Evolutionary conservation across 768 basidiomycete species (phyloP), one percentile per base, ranked within the genome.

Genomic region (Kwoniella europaea): DNA sequence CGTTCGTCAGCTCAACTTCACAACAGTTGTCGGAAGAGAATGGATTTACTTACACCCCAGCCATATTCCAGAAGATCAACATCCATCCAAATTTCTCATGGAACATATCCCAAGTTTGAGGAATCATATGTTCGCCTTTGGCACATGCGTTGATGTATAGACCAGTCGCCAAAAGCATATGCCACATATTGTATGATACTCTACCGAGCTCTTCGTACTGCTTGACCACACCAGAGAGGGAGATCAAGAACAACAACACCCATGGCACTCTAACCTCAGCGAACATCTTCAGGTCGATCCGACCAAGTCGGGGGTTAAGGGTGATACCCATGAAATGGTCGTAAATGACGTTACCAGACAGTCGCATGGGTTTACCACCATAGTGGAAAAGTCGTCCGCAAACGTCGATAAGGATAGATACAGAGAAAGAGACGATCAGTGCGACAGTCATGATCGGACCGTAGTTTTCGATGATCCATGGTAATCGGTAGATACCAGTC

Each of bases 211-310:
- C 86, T 77, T 98, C 94, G 82, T 97, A 96, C 82, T 99, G 97
- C 85, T 97, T 98, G 86, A 92, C 92, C 24, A 90, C 92, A 59
- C 94, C 96, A 27, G 92, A 94, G 44, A 98, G 89, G 4, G 94
- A 88, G 74, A 98, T 87, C 85, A 94, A 91, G 86, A 98, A 98
- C 18, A 97, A 90, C 64, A 97, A 89, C 52, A 95, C 91, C 97
- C 97, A 99, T 4, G 95, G 94, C 75, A 99, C 91, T 61, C 97
- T 90, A 69, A 98, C 93, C 80, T 97, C 94, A 4, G 92, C 92
- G 90, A 93, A 99, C 95, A 98, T 98, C 85, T 99, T 99, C 79
- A 99, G 86, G 84, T 98, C 96, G 72, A 99, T 88, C 20, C 88
- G 86, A 7, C 94, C 94, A 71, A 99, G 87, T 69, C 96, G 90